Conservation (phyloP, 257 asterid genomes). For the Gynochthodes officinalis region DNA sequence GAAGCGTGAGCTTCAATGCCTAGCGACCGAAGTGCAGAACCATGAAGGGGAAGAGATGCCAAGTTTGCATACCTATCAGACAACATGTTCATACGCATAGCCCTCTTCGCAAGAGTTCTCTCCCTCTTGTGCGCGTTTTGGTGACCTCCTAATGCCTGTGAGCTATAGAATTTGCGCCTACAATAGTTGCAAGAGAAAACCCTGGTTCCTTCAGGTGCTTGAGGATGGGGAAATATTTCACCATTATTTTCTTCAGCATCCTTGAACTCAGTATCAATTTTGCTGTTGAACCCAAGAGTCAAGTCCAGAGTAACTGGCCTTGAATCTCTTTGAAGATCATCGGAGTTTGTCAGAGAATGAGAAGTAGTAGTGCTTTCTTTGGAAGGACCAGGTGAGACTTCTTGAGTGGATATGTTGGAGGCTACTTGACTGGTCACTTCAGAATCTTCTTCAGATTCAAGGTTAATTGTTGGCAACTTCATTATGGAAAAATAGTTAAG, state of each 20-base stretch:
- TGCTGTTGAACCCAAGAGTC: conserved; percentile 54
- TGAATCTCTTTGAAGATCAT: conserved; percentile 18
- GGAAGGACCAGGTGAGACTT: conserved; percentile 37
- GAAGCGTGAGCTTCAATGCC: conserved; percentile 84
- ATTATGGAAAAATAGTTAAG: conserved; percentile 20
- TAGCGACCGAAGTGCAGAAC: conserved; percentile 60
- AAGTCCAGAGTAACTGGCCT: conserved; percentile 59
- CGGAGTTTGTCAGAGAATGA: conserved; percentile 31
- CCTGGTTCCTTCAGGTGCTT: conserved; percentile 32
- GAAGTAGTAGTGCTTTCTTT: conserved; percentile 38
- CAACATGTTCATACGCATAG: conserved; percentile 81
- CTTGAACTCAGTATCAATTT: conserved; percentile 24
- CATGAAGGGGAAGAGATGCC: conserved; percentile 82
- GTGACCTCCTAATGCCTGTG: conserved; percentile 95
- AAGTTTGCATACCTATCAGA: conserved; percentile 77
- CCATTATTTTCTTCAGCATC: conserved; percentile 13
- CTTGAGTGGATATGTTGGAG: conserved; percentile 53
- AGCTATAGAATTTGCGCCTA: conserved; percentile 85
- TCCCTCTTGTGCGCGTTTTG: conserved; percentile 96
- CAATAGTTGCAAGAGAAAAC: conserved; percentile 93
- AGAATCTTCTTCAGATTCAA: conserved; percentile 77
- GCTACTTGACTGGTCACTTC: conserved; percentile 69
- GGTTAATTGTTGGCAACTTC: conserved; percentile 47
- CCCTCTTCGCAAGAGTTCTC: conserved; percentile 82
- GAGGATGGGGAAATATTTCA: conserved; percentile 38